Conservation (phyloP, 2,329 filamentous ascomycete genomes). For the Massarina eburnea region DNA sequence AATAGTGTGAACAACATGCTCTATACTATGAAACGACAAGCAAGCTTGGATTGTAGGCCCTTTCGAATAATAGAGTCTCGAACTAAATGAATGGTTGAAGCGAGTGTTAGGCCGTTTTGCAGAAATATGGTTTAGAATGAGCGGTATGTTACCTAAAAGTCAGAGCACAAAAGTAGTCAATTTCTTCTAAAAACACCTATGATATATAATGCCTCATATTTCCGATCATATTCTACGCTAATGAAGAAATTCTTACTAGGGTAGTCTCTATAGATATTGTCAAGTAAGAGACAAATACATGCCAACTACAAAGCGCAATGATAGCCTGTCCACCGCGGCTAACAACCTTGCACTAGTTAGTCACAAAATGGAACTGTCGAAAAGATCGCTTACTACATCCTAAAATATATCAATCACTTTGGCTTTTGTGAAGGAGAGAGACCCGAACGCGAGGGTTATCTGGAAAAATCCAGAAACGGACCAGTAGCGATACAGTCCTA, state of each 20-base stretch:
- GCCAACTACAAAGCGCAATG: not conserved
- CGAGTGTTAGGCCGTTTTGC: not conserved
- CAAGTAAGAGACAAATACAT: not conserved
- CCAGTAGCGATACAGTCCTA: slow-evolving; percentile 8
- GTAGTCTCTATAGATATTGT: not conserved
- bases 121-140: not conserved
- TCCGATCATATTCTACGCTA: not conserved
- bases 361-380: not conserved
- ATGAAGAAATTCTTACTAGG: not conserved
- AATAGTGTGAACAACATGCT: slow-evolving; percentile 15
- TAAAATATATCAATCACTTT: slow-evolving; percentile 25
- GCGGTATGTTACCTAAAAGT: not conserved
- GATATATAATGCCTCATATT: not conserved
- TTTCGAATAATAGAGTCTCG: not conserved
- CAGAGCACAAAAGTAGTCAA: not conserved
- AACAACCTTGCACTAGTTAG: not conserved
- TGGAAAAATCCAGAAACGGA: slow-evolving; percentile 17
- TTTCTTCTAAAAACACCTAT: not conserved
- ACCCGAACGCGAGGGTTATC: slow-evolving; percentile 18
- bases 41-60: not conserved
- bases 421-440: slow-evolving; percentile 16
- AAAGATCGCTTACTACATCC: slow-evolving; percentile 19
- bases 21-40: slow-evolving; percentile 11
- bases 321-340: not conserved
- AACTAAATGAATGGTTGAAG: not conserved